phyloP scores from a whole-genome alignment of 441 rosid genomes.

The Populus trichocarpa region DNA sequence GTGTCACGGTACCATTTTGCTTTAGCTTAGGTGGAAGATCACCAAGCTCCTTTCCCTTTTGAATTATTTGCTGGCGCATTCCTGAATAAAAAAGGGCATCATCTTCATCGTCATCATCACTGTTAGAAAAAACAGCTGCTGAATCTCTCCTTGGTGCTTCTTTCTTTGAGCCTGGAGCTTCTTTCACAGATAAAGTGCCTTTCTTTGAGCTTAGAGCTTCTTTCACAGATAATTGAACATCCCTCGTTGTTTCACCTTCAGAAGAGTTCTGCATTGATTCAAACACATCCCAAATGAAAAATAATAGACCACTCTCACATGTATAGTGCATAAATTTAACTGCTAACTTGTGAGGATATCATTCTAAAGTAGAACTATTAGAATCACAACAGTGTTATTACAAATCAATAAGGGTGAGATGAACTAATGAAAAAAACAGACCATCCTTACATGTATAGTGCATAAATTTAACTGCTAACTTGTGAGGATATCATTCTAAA shows the following conservation, averaged over 20 bases:
- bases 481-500: not conserved
- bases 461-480: not conserved
- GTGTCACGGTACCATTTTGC: constrained; percentile 41
- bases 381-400: not conserved
- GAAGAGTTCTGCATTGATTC: constrained; percentile 46
- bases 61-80: constrained; percentile 79
- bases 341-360: not conserved
- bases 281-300: constrained; percentile 11
- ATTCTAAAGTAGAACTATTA: not conserved
- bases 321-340: not conserved
- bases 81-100: constrained; percentile 77
- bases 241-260: constrained; percentile 47
- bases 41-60: constrained; percentile 58
- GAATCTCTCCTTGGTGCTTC: constrained; percentile 42
- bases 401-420: not conserved
- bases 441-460: not conserved
- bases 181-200: constrained; percentile 16
- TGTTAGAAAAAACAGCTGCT: constrained; percentile 33
- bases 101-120: constrained; percentile 42
- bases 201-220: constrained; percentile 66
- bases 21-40: constrained; percentile 51
- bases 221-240: constrained; percentile 63
- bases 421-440: not conserved
- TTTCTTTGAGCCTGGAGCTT: constrained; percentile 54
- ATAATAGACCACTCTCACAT: not conserved